Evolutionary conservation across 257 asterid genomes (phyloP).

Genomic region (Apocynum venetum): DNA sequence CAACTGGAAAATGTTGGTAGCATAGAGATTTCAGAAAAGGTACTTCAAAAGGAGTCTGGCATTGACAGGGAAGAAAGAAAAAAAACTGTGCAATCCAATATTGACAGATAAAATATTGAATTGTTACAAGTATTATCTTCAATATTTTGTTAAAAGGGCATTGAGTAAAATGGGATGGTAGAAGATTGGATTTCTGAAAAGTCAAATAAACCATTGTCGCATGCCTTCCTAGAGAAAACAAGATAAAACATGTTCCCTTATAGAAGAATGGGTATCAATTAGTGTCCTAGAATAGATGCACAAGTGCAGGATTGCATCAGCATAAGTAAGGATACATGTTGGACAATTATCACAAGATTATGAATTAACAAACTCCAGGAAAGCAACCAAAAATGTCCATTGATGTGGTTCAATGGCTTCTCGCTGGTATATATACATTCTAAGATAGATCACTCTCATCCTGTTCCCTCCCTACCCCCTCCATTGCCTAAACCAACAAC

Average conservation of each 20-base stretch:
- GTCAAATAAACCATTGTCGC: neutral
- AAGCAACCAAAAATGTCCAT: neutral
- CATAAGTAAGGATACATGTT: neutral
- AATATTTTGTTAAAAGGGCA: neutral
- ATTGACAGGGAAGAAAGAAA: neutral
- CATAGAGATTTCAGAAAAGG: neutral
- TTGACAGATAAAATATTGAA: neutral
- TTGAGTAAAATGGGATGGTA: neutral
- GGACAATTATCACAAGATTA: neutral
- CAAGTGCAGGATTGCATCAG: neutral
- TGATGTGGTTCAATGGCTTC: neutral
- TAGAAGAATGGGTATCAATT: neutral
- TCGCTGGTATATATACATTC: neutral
- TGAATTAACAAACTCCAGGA: neutral
- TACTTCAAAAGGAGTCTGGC: neutral
- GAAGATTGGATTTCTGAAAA: neutral
- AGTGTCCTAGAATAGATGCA: neutral
- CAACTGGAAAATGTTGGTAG: constrained; percentile 30
- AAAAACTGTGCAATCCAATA: neutral
- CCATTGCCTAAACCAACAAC: neutral
- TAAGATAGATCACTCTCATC: neutral
- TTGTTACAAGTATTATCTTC: neutral
- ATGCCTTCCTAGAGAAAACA: neutral
- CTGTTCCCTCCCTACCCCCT: no score
- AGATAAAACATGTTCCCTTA: neutral